These are phyloP conservation scores for Westerdykella ornata DNA, from an alignment of 2,329 filamentous ascomycete genomes.

Conservation along the genomic window DNA sequence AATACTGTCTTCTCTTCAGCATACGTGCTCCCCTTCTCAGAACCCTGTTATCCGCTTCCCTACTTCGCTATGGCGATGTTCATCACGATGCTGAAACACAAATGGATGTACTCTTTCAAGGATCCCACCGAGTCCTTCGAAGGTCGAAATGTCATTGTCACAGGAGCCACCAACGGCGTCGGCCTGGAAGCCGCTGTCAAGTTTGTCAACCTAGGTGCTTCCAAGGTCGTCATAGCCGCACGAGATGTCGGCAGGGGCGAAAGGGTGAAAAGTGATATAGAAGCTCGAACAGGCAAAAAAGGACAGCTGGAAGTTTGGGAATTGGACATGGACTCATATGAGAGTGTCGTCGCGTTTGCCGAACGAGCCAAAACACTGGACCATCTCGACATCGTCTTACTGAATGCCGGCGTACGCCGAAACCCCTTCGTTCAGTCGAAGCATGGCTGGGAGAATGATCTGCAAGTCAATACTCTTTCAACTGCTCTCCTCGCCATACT, in stretches of 20 bases:
- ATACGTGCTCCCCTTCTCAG: too few relatives aligned
- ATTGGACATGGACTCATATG: conserved; percentile 33
- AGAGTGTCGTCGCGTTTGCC: conserved; percentile 29
- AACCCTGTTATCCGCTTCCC: background rate
- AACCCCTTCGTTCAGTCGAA: conserved; percentile 16
- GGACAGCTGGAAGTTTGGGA: conserved; percentile 34
- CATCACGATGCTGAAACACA: conserved; percentile 23
- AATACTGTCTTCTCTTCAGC: too few relatives aligned
- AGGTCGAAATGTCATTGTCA: conserved; percentile 43
- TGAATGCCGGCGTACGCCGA: conserved; percentile 37
- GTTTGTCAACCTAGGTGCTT: conserved; percentile 32
- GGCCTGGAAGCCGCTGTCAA: conserved; percentile 36
- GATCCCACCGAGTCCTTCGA: conserved; percentile 28
- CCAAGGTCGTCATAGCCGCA: conserved; percentile 36
- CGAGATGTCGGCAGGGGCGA: conserved; percentile 34
- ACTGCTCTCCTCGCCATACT: conserved; percentile 50
- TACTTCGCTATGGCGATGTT: conserved; percentile 16
- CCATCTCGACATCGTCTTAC: conserved; percentile 33
- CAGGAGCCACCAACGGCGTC: conserved; percentile 37
- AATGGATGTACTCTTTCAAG: conserved; percentile 32
- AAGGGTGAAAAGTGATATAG: conserved; percentile 25
- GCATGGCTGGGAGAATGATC: conserved; percentile 39
- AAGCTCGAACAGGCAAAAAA: conserved; percentile 17
- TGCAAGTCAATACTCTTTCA: conserved; percentile 55
- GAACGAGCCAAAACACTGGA: conserved; percentile 23